A percentile compares a stretch with the other conserved stretches of the same genome.
phyloP scores from a whole-genome alignment of 108 stramenopile genomes.

The Fragilaria crotonensis region DNA sequence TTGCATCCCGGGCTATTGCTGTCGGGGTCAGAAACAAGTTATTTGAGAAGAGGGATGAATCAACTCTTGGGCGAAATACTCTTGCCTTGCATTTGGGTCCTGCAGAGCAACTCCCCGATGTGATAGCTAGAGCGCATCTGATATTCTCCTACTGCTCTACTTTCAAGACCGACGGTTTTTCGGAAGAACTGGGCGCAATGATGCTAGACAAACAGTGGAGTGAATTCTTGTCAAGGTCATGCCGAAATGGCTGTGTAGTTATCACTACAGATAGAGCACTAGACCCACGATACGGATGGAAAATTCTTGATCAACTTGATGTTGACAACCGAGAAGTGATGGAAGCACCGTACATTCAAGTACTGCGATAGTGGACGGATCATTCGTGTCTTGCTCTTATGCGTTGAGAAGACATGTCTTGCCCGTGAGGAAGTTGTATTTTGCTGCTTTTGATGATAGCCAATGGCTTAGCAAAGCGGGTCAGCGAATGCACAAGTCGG shows the following conservation, averaged over 20 bases:
- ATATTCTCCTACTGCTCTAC: constrained; percentile 70
- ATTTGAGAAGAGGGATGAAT: constrained; percentile 6
- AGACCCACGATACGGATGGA: constrained; percentile 62
- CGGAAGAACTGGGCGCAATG: constrained; percentile 45
- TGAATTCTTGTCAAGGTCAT: constrained; percentile 30
- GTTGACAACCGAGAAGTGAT: constrained; percentile 71
- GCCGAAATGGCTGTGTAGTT: constrained; percentile 44
- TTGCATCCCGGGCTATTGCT: constrained; percentile 30
- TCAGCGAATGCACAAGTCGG: too few relatives aligned
- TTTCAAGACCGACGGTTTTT: constrained; percentile 41
- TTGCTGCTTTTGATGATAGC: too few relatives aligned
- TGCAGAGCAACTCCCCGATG: constrained; percentile 12
- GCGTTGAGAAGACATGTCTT: too few relatives aligned
- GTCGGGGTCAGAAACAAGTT: constrained; percentile 21
- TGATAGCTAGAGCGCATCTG: constrained; percentile 42
- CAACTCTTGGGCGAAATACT: neutral
- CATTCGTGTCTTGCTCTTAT: too few relatives aligned
- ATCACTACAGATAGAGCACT: constrained; percentile 72
- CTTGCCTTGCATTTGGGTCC: constrained; percentile 22
- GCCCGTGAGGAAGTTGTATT: too few relatives aligned
- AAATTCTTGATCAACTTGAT: constrained; percentile 51
- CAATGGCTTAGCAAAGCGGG: too few relatives aligned
- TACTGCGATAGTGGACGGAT: neutral
- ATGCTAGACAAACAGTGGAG: constrained; percentile 61
- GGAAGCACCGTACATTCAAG: constrained; percentile 66